Base-by-base conservation (phyloP, 352 stramenopile genomes). In the Thalassiosira exigua region DNA sequence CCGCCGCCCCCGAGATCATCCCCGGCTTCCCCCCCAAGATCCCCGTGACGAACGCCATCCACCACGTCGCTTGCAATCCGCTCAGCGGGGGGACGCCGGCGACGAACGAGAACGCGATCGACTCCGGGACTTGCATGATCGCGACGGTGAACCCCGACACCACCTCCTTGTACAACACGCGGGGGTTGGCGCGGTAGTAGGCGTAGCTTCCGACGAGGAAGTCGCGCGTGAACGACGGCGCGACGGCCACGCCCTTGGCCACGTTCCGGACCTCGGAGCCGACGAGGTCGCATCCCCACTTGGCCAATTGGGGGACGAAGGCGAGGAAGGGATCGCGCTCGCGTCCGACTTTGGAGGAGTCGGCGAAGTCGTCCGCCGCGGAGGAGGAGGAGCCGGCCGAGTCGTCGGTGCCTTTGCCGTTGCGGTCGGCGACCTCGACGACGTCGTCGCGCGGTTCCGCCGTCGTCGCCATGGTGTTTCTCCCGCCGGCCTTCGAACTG, bases 81-180 rank as follows among this genome's bases (percentile, higher is more conserved):
- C 89, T 89, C 39, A 96, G 59, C 2, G 94, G 92, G 44, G 93
- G 89, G 48, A 96, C 48, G 51, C 95, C 95, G 33, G 94, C 94
- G 0, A 96, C 93, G 71, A 96, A 85, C 26, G 90, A 95, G 69
- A 97, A 97, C 26, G 94, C 93, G 33, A 97, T 88, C 3, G 92
- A 95, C 86, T 97, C 94, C 0, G 94, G 94, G 60, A 96, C 95
- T 85, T 94, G 78, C 69, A 96, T 90, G 66, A 97, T 87, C 81
- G 94, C 95, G 11, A 94, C 91, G 0, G 94, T 94, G 30, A 97
- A 82, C 9, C 94, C 94, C 27, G 85, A 94, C 48, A 96, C 87
- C 42, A 97, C 79, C 56, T 97, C 94, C 0, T 76, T 83, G 69
- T 62, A 79, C 3, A 85, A 54, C 46, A 64, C 62, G 1, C 39